A percentile compares a stretch with the other conserved stretches of the same genome.
phyloP scores from a whole-genome alignment of 169 alveolate species.

The Amoebophrya sp. region DNA sequence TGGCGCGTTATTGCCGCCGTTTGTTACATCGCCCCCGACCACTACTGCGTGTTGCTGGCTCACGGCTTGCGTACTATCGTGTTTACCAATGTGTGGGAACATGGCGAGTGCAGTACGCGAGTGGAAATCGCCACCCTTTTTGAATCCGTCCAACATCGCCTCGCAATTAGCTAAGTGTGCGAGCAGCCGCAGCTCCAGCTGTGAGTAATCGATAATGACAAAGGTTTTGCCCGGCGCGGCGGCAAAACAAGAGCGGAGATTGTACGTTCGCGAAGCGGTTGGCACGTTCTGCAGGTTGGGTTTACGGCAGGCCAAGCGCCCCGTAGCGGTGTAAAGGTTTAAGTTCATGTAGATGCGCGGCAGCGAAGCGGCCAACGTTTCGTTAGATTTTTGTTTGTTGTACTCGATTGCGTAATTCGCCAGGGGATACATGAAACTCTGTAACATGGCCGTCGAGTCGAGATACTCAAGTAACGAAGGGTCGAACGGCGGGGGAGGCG shows the following conservation, averaged over 20 bases:
- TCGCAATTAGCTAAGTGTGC: conserved; percentile 70
- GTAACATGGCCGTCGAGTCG: not conserved
- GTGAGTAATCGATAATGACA: conserved; percentile 72
- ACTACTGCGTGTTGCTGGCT: too few relatives aligned
- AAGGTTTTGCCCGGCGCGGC: conserved; percentile 63
- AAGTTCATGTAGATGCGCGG: not conserved
- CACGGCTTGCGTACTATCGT: not conserved
- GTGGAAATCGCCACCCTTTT: conserved; percentile 73
- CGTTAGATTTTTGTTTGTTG: not conserved
- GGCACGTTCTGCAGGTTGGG: conserved; percentile 72
- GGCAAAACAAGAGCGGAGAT: conserved; percentile 61
- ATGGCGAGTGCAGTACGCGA: conserved; percentile 66
- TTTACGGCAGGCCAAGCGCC: conserved; percentile 26
- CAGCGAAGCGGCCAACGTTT: too few relatives aligned
- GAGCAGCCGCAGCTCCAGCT: conserved; percentile 67
- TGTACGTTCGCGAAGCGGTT: conserved; percentile 64
- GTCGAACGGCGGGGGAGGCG: not conserved
- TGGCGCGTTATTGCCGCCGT: not conserved
- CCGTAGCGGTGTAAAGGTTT: not conserved
- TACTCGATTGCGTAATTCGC: not conserved
- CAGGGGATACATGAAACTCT: not conserved
- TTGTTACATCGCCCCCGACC: too few relatives aligned
- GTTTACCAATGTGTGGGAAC: conserved; percentile 51
- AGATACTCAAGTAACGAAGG: not conserved
- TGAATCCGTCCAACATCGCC: conserved; percentile 65